Evolutionary conservation across 345 rosid species (phyloP), one percentile per base, ranked within the genome.

Genomic region (Punica granatum): DNA sequence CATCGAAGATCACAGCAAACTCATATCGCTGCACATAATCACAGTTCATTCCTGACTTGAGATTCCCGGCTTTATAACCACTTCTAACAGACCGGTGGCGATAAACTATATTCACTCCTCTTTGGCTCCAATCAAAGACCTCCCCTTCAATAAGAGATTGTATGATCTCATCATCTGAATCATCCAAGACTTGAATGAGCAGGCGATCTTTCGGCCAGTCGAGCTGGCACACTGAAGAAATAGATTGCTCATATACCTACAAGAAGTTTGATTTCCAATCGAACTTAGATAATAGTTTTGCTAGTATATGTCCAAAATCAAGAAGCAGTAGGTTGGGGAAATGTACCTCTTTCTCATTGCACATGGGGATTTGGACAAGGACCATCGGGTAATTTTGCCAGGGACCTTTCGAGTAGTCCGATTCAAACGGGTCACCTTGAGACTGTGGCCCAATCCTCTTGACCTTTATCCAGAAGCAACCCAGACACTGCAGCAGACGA

Each of bases 21-120:
- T 75, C 72, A 1, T 67, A 71, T 15, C 67, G 36, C 51, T 67
- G 44, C 48, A 71, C 25, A 3, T 70, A 70, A 12, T 67, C 64
- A 42, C 71, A 70, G 15, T 32, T 44, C 74, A 70, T 70, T 14
- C 74, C 74, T 0, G 74, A 75, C 63, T 75, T 67, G 60, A 75
- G 78, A 54, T 75, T 75, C n/a, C 78, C 78, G 13, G 78, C 78
- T 64, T 75, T 75, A 60, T 70, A 75, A 37, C 78, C 78, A 15
- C 67, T 67, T 42, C 78, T 53, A 54, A 75, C 56, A 16, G 68
- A 63, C 12, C 78, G 64, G 31, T 75, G 78, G 49, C 78, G 28
- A 42, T 75, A 71, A 26, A 75, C 42, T 11, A 75, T 71, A 72
- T 70, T 71, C 64, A 70, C 62, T 1, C 75, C 75, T 37, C 67